Evolutionary conservation across 225 moss, liverwort and hornwort species (phyloP), one percentile per base, ranked within the genome.

Genomic region (Antitrichia curtipendula): DNA sequence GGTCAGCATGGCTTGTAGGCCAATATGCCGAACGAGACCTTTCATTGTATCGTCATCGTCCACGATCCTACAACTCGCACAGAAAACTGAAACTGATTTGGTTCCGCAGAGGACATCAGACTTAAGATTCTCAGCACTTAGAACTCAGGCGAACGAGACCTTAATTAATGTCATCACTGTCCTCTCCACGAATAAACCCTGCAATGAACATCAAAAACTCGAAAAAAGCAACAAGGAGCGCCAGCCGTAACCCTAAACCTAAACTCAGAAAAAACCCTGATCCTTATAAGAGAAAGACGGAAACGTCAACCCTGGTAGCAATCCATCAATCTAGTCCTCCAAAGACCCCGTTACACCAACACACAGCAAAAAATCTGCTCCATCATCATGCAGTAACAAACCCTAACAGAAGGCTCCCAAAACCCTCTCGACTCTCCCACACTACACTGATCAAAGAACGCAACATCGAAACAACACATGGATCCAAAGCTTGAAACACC

Each of bases 61-160:
- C 78, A 81, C 29, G 1, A 36, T 13, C 38, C 4, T 7, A 1
- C 2, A 34, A 28, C 2, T 6, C 34, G 41, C 1, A 16, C 27
- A 50, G 12, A 32, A 71, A 62, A 27, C 49, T 27, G 9, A 28
- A 16, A 25, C 1, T 22, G 21, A 36, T 9, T 45, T 8, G 9
- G 13, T 2, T 43, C 40, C 13, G 36, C 43, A 13, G 34, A 87
- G 78, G 84, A 92, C 90, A 87, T 92, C 92, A 91, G 90, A 74
- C 75, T 89, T 90, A 91, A 88, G 90, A 87, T 88, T 90, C 89
- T 90, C 91, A 92, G 83, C 90, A 94, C 81, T 24, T 41, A 10
- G 50, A 78, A 86, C 80, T 93, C 91, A 91, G 93, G 79, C 92
- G 91, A 93, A 92, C 92, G 88, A 95, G 91, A 92, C 90, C 93